These are phyloP conservation scores for Hypoxylon sp. DNA, from an alignment of 2,329 filamentous ascomycete species.

Conservation along the genomic window DNA sequence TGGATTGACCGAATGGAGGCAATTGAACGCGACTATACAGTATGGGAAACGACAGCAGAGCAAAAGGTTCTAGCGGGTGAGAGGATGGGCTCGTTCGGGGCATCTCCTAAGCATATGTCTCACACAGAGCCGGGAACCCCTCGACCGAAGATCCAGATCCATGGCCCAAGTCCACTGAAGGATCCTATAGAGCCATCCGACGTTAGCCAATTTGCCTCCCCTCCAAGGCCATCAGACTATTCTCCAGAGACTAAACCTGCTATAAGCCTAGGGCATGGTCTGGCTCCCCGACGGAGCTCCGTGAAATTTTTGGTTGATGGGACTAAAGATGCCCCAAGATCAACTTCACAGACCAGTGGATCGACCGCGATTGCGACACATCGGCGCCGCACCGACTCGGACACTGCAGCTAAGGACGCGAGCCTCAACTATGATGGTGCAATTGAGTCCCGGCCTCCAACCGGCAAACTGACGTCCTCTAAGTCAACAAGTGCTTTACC, in stretches of 20 bases:
- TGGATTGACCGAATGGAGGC: slow-evolving; percentile 92
- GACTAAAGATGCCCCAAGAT: slow-evolving; percentile 29
- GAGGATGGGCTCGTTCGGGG: slow-evolving; percentile 55
- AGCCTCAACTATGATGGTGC: slow-evolving; percentile 41
- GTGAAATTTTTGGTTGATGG: slow-evolving; percentile 45
- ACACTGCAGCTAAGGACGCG: slow-evolving; percentile 23
- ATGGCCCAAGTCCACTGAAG: slow-evolving; percentile 49
- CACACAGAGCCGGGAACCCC: slow-evolving; percentile 44
- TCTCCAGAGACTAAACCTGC: slow-evolving; percentile 37
- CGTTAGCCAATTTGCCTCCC: slow-evolving; percentile 36
- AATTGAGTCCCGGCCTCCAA: slow-evolving; percentile 25
- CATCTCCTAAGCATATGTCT: slow-evolving; percentile 9
- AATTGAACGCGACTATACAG: slow-evolving; percentile 81
- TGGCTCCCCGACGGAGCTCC: slow-evolving; percentile 23
- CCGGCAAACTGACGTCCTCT: slow-evolving; percentile 1
- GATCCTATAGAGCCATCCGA: slow-evolving; percentile 28
- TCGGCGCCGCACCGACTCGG: slow-evolving; percentile 29
- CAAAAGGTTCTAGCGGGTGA: slow-evolving; percentile 79
- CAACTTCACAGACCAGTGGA: slow-evolving; percentile 15
- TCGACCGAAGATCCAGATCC: slow-evolving; percentile 50
- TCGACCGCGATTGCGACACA: too few relatives aligned
- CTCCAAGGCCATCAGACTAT: slow-evolving; percentile 37
- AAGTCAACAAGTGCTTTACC: slow-evolving; percentile 12
- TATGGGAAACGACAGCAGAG: slow-evolving; percentile 86
- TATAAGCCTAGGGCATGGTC: slow-evolving; percentile 15